These are phyloP conservation scores for Cornus controversa DNA, from an alignment of 148 eudicot species.

Conservation along the genomic window DNA sequence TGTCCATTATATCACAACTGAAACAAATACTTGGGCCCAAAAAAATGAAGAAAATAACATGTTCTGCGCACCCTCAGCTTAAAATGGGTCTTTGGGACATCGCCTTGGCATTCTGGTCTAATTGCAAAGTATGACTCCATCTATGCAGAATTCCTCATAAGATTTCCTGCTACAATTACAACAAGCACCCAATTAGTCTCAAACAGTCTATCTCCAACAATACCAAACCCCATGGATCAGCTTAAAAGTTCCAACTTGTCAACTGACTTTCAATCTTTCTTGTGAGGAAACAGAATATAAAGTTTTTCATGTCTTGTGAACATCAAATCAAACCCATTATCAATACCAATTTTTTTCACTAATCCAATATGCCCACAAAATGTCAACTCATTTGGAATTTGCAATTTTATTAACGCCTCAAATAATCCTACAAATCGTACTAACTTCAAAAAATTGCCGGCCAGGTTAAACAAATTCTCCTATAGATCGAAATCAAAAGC, in stretches of 20 bases:
- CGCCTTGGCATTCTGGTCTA: constrained; percentile 74
- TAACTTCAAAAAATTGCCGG: too few relatives aligned
- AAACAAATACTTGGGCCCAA: not conserved
- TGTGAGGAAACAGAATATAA: not conserved
- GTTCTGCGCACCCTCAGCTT: constrained; percentile 66
- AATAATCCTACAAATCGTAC: not conserved
- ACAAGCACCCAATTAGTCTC: not conserved
- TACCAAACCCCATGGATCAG: not conserved
- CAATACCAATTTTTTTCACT: not conserved
- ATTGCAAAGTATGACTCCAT: constrained; percentile 60
- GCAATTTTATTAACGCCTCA: not conserved
- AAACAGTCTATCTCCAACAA: not conserved
- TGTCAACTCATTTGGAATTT: not conserved
- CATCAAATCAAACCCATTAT: not conserved
- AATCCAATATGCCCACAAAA: not conserved
- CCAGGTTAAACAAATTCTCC: not conserved
- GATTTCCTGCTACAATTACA: constrained; percentile 12
- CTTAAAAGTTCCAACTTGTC: not conserved
- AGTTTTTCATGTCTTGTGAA: not conserved
- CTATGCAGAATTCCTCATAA: constrained; percentile 12
- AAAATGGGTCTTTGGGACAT: constrained; percentile 71
- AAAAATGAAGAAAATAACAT: not conserved
- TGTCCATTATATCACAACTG: not conserved
- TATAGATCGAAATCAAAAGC: not conserved
- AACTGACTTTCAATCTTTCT: too few relatives aligned